phyloP scores from a whole-genome alignment of 75 land plant genomes.

The Pinus albicaulis region DNA sequence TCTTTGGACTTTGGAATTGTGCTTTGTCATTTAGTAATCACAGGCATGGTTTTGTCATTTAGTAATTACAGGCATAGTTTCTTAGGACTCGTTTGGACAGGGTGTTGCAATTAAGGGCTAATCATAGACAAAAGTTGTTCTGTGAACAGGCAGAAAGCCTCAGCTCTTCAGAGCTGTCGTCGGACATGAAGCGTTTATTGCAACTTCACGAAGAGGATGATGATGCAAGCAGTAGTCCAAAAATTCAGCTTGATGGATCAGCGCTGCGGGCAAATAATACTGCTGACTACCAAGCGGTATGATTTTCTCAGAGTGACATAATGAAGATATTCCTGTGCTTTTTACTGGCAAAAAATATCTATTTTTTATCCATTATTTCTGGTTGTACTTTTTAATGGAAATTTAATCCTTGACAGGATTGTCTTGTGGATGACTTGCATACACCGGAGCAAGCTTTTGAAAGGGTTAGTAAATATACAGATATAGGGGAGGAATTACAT shows the following conservation, averaged over 20 bases:
- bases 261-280: too few species aligned
- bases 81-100: neutral
- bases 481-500: neutral
- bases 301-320: neutral
- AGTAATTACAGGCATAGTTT: neutral
- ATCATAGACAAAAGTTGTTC: neutral
- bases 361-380: neutral
- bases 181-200: slow-evolving; percentile 74
- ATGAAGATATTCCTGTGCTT: neutral
- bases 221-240: slow-evolving; percentile 82
- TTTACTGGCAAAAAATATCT: neutral
- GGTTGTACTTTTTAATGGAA: neutral
- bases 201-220: slow-evolving; percentile 90
- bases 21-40: neutral
- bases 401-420: neutral
- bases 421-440: neutral
- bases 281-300: slow-evolving; percentile 26
- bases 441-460: neutral
- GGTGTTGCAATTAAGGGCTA: neutral
- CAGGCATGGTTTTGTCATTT: neutral
- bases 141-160: slow-evolving; percentile 32
- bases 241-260: slow-evolving; percentile 38
- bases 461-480: neutral
- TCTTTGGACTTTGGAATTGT: neutral
- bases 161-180: slow-evolving; percentile 57